phyloP scores from a whole-genome alignment of 2,329 filamentous ascomycete species.

The Stachybotrys chlorohalonatus region DNA sequence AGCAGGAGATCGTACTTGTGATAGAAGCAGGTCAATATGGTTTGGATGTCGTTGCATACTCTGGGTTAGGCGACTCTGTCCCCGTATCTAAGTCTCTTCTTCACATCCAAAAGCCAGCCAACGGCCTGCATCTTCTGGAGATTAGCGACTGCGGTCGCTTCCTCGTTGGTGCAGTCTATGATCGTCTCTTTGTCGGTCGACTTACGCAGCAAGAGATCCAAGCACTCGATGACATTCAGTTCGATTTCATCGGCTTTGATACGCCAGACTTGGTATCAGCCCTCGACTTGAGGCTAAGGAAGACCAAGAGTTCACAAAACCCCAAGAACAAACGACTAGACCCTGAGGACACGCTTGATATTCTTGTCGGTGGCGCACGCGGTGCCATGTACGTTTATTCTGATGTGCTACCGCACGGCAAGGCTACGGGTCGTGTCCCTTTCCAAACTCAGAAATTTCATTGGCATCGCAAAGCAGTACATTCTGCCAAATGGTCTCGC shows the following conservation, averaged over 20 bases:
- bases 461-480: conserved; percentile 83
- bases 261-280: conserved; percentile 56
- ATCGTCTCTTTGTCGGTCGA: conserved; percentile 25
- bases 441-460: conserved; percentile 62
- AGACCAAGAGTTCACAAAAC: conserved; percentile 5
- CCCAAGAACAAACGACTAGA: conserved; percentile 14
- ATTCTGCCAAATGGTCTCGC: conserved; percentile 79
- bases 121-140: conserved; percentile 32
- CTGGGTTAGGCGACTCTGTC: conserved; percentile 18
- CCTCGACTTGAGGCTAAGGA: conserved; percentile 47
- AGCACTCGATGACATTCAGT: conserved; percentile 24
- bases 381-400: conserved; percentile 78
- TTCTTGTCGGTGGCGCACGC: conserved; percentile 67
- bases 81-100: conserved; percentile 25
- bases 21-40: conserved; percentile 25
- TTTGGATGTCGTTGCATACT: conserved; percentile 36
- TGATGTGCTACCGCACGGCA: conserved; percentile 56
- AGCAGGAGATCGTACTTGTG: conserved; percentile 37
- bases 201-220: conserved; percentile 11
- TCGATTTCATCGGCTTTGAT: conserved; percentile 50
- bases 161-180: conserved; percentile 35
- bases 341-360: conserved; percentile 45
- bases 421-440: conserved; percentile 35
- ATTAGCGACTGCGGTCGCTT: conserved; percentile 45
- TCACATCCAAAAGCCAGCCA: conserved; percentile 23